A percentile compares a stretch with the other conserved stretches of the same genome.
Conservation (phyloP, 2,329 filamentous ascomycete species). For the Magnaporthiopsis rhizophila region DNA sequence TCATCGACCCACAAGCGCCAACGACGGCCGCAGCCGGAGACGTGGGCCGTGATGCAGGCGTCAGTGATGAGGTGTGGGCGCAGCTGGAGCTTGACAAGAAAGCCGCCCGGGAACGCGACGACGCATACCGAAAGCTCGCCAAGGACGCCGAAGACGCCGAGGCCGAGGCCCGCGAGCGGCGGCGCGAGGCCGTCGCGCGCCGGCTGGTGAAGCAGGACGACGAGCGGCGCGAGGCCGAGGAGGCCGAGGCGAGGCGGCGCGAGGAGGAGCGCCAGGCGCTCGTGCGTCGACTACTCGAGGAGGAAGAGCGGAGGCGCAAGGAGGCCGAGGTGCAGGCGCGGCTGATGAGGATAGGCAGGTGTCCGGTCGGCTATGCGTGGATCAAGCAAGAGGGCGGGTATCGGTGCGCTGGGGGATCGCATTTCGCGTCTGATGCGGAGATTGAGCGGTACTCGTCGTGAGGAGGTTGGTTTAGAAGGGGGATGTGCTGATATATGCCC, state of each 20-base stretch:
- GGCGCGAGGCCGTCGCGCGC: slow-evolving; percentile 27
- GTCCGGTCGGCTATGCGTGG: slow-evolving; percentile 51
- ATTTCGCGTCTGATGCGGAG: slow-evolving; percentile 40
- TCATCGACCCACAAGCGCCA: too few species aligned
- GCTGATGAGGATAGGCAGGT: slow-evolving; percentile 45
- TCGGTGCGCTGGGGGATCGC: slow-evolving; percentile 52
- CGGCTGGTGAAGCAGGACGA: slow-evolving; percentile 30
- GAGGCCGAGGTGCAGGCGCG: slow-evolving; percentile 31
- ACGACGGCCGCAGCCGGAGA: not conserved
- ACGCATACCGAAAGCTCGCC: slow-evolving; percentile 25
- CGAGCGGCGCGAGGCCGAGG: slow-evolving; percentile 28
- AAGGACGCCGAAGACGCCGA: slow-evolving; percentile 19
- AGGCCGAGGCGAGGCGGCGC: slow-evolving; percentile 6
- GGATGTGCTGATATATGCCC: too few species aligned
- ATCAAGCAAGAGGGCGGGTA: slow-evolving; percentile 51
- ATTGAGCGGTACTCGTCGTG: slow-evolving; percentile 10
- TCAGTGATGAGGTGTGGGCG: slow-evolving; percentile 53
- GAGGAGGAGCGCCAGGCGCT: slow-evolving; percentile 28
- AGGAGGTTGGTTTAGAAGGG: too few species aligned
- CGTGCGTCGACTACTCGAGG: slow-evolving; percentile 26
- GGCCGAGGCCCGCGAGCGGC: slow-evolving; percentile 17
- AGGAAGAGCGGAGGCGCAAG: slow-evolving; percentile 28
- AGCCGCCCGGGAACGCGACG: slow-evolving; percentile 28
- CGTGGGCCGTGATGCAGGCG: slow-evolving; percentile 42
- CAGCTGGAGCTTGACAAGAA: slow-evolving; percentile 46